Evolutionary conservation across 305 asterid species (phyloP).

Genomic region (Nicotiana rustica): DNA sequence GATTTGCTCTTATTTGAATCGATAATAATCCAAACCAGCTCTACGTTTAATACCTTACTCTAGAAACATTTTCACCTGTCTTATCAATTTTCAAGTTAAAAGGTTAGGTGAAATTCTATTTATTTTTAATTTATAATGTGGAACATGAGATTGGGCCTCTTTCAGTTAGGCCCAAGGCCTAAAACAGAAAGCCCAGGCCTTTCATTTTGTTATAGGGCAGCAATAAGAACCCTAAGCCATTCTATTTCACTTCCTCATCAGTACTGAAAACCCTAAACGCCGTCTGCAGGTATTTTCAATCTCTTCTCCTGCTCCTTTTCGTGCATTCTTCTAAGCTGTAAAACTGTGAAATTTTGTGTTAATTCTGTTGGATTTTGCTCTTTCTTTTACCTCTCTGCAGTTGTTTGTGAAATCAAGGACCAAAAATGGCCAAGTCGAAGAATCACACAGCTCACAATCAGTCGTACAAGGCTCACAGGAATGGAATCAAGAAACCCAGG

Average conservation of each 20-base stretch:
- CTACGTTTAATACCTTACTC: too few relatives aligned
- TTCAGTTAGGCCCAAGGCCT: too few relatives aligned
- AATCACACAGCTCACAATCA: conserved; percentile 92
- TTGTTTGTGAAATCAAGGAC: conserved; percentile 19
- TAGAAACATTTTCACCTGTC: too few relatives aligned
- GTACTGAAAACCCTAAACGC: background rate
- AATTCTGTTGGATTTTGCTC: background rate
- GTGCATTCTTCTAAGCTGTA: background rate
- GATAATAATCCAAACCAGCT: too few relatives aligned
- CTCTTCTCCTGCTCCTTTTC: background rate
- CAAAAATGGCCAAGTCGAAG: conserved; percentile 77
- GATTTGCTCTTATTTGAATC: too few relatives aligned
- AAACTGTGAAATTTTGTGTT: background rate
- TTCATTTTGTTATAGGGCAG: background rate
- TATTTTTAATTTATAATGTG: too few relatives aligned
- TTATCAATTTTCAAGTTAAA: too few relatives aligned
- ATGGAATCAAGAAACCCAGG: conserved; percentile 64
- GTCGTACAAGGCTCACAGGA: conserved; percentile 79
- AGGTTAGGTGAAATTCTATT: too few relatives aligned
- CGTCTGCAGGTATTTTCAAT: conserved; percentile 13
- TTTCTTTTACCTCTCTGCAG: background rate
- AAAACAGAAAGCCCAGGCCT: background rate
- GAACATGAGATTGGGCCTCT: too few relatives aligned
- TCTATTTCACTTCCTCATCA: background rate
- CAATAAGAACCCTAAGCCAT: background rate